Conservation (phyloP, 2,329 filamentous ascomycete species). For the Aureobasidium sp. region DNA sequence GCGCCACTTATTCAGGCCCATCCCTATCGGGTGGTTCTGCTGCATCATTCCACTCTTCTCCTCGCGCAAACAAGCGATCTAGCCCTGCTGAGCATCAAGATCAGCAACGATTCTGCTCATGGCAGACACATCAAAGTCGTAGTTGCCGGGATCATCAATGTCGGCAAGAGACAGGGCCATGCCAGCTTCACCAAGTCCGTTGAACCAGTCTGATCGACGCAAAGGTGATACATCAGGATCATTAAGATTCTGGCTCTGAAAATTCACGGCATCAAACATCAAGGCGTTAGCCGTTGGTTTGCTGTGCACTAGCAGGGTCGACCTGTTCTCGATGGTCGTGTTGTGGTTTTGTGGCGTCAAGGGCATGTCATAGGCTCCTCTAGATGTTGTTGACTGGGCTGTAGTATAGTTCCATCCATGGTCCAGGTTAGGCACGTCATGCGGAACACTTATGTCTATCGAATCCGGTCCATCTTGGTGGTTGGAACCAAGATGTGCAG, state of each 20-base stretch:
- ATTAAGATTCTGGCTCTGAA: too few species aligned
- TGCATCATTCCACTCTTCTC: too few species aligned
- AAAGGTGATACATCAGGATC: neutral
- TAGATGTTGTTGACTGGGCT: neutral
- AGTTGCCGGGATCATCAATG: neutral
- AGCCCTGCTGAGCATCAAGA: neutral
- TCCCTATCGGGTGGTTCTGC: too few species aligned
- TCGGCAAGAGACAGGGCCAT: neutral
- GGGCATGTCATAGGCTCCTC: neutral
- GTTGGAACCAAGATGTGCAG: neutral
- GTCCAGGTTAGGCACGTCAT: neutral
- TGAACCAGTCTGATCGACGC: conserved; percentile 45
- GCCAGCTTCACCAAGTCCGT: conserved; percentile 16
- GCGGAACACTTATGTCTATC: neutral
- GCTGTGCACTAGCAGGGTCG: neutral
- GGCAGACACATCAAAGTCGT: conserved; percentile 3
- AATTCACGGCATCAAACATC: neutral
- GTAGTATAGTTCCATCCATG: conserved; percentile 21
- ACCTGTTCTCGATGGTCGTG: neutral
- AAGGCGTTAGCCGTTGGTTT: neutral
- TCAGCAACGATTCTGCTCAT: neutral
- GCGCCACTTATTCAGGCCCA: too few species aligned
- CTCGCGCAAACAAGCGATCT: neutral
- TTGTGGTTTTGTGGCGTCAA: conserved; percentile 41
- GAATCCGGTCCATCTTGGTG: too few species aligned